These are phyloP conservation scores for Puccinia sorghi DNA, from an alignment of 1,284 basidiomycete species.

Conservation along the genomic window DNA sequence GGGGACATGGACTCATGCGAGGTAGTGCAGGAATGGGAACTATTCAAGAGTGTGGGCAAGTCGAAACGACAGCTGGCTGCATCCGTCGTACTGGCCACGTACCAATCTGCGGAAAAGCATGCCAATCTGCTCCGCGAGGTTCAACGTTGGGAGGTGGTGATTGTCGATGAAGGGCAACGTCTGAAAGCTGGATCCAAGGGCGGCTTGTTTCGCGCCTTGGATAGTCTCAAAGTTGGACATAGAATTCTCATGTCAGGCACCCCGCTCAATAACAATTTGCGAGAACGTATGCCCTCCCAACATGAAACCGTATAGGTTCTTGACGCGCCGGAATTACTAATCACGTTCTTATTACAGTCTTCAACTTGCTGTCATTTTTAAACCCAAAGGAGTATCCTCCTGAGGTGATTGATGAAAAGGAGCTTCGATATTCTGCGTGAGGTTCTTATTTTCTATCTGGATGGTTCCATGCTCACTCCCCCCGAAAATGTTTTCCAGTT, in stretches of 20 bases:
- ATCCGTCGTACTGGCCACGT: conserved; percentile 82
- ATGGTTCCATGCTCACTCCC: conserved; percentile 53
- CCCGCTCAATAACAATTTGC: conserved; percentile 92
- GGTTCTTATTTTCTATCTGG: conserved; percentile 51
- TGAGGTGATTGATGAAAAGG: conserved; percentile 38
- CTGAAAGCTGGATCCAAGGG: conserved; percentile 65
- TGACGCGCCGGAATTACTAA: no score
- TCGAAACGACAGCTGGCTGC: conserved; percentile 54
- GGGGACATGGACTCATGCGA: conserved; percentile 67
- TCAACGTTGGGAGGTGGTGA: conserved; percentile 85
- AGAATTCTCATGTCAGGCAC: conserved; percentile 94
- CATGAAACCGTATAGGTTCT: not conserved
- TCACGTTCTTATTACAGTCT: conserved; percentile 17
- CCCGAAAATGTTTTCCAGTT: conserved; percentile 51
- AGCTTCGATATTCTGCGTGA: conserved; percentile 46
- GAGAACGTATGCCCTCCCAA: conserved; percentile 63
- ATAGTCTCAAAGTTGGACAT: conserved; percentile 75
- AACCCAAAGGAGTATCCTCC: conserved; percentile 29
- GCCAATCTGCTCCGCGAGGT: conserved; percentile 75
- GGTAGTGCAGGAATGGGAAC: conserved; percentile 77
- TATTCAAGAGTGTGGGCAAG: conserved; percentile 65
- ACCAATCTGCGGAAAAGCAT: conserved; percentile 65
- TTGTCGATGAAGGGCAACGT: conserved; percentile 88
- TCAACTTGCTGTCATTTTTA: conserved; percentile 48
- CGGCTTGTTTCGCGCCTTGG: conserved; percentile 78